Evolutionary conservation across 2,329 filamentous ascomycete genomes (phyloP), one percentile per base, ranked within the genome.

Genomic region (Paracamarosporium sp.): DNA sequence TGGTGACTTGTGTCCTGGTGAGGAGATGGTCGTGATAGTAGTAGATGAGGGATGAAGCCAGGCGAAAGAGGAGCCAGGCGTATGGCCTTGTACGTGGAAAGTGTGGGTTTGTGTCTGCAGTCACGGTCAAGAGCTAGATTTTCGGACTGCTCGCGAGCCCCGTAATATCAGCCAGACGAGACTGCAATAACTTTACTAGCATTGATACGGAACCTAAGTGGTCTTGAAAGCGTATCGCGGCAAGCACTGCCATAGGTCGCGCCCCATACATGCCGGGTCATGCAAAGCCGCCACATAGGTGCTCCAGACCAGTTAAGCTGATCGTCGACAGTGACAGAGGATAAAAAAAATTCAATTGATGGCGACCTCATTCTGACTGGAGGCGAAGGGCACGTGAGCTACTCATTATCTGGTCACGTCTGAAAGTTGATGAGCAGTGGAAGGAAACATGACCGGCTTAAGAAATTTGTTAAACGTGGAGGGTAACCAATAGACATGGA

Each of bases 231-330:
- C 30, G 30, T 31, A 31, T 31, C 30, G 8, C 9, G 13, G 4
- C 9, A 9, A 33, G 11, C 11, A 9, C 11, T 33, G 31, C 31
- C 11, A 11, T 33, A 13, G 5, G 4, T 51, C 55, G 57, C 55
- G 54, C 43, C 50, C 62, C 53, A 53, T 50, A 24, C 40, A 25
- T 43, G 40, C 25, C 40, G 40, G 40, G 40, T 43, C 40, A 43
- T 43, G 40, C 40, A 7, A 43, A 22, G 11, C 22, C 40, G 24
- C 40, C 40, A 43, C 25, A 17, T 4, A 43, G 22, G 40, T 25
- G 13, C 40, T 43, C 22, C 4, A 43, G 40, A 22, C 11, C 40
- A 12, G 6, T 24, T 5, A 12, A 25, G 4, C 15, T 2, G 20
- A 4, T 4, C 1, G 15, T 5, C 20, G 40, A 25, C 24, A 12